phyloP scores from a whole-genome alignment of 306 rosid species.

The Morella rubra region DNA sequence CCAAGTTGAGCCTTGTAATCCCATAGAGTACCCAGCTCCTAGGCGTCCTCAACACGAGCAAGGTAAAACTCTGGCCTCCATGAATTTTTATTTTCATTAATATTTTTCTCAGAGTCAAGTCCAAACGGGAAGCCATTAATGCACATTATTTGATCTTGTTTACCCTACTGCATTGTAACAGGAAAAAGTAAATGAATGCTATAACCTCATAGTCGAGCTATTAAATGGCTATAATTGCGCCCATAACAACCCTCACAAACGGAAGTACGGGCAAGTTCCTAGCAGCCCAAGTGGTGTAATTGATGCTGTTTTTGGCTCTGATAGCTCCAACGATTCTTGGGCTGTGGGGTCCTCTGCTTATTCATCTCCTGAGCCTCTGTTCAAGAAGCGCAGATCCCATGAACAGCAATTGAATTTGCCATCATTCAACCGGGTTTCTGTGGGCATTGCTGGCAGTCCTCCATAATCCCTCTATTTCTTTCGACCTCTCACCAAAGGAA shows the following conservation, averaged over 20 bases:
- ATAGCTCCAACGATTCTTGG: conserved; percentile 88
- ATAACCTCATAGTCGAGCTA: conserved; percentile 42
- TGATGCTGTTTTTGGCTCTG: conserved; percentile 63
- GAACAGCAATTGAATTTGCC: conserved; percentile 58
- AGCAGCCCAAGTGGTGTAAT: conserved; percentile 81
- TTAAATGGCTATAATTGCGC: conserved; percentile 28
- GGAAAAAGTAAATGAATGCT: conserved; percentile 83
- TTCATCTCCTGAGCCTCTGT: conserved; percentile 48
- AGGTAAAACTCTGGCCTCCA: conserved; percentile 43
- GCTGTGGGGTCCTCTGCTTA: conserved; percentile 50
- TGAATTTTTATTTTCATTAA: not conserved
- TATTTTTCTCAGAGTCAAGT: not conserved
- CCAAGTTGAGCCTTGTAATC: conserved; percentile 60
- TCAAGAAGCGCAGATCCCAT: conserved; percentile 67
- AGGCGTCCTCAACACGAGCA: conserved; percentile 57
- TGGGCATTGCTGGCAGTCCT: conserved; percentile 56
- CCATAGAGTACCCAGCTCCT: conserved; percentile 69
- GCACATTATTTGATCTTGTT: conserved; percentile 23
- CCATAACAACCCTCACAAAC: conserved; percentile 34
- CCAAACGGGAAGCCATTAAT: conserved; percentile 10
- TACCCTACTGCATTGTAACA: conserved; percentile 27
- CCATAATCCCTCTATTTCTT: conserved; percentile 28
- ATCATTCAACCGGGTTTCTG: conserved; percentile 49
- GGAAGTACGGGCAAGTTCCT: conserved; percentile 56
- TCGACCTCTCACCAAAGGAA: not conserved